Percentiles rank a stretch among this genome's conserved stretches.
phyloP scores from a whole-genome alignment of 2,329 filamentous ascomycete species.

The Davidsoniella neocaledoniae region DNA sequence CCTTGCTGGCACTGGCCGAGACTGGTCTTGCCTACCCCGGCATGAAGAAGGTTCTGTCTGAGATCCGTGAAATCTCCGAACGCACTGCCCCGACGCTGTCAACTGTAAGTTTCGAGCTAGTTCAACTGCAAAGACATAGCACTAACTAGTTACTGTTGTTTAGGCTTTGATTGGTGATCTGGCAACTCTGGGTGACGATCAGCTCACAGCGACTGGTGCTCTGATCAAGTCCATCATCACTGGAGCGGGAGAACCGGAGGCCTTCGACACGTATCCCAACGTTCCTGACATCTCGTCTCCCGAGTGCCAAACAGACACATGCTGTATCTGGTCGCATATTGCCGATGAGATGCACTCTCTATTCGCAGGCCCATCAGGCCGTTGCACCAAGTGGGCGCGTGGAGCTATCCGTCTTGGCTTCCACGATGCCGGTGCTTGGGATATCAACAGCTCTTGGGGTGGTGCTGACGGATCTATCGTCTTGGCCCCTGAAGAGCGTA shows the following conservation, averaged over 20 bases:
- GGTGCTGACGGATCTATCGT: slow-evolving; percentile 32
- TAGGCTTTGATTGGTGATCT: slow-evolving; percentile 25
- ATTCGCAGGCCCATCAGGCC: slow-evolving; percentile 23
- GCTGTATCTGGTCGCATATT: slow-evolving; percentile 30
- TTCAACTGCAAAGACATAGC: neutral
- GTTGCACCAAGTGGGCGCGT: slow-evolving; percentile 28
- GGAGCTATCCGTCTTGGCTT: slow-evolving; percentile 30
- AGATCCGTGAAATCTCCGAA: slow-evolving; percentile 2
- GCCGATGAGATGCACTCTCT: slow-evolving; percentile 22
- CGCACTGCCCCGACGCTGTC: slow-evolving; percentile 3
- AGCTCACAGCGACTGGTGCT: slow-evolving; percentile 21
- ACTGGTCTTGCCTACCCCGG: slow-evolving; percentile 2
- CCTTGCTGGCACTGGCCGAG: neutral
- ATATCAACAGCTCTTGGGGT: slow-evolving; percentile 22
- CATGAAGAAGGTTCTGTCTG: slow-evolving; percentile 4
- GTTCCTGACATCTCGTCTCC: slow-evolving; percentile 16
- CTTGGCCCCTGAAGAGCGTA: slow-evolving; percentile 23
- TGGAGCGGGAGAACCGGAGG: too few species aligned
- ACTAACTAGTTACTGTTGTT: neutral
- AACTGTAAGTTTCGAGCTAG: neutral
- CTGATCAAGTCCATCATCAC: slow-evolving; percentile 24
- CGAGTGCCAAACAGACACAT: slow-evolving; percentile 23
- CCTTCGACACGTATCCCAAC: slow-evolving; percentile 9
- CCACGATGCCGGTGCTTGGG: slow-evolving; percentile 31
- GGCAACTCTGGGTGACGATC: slow-evolving; percentile 16